phyloP scores from a whole-genome alignment of 2,329 filamentous ascomycete species.

The Metarhizium humberi region DNA sequence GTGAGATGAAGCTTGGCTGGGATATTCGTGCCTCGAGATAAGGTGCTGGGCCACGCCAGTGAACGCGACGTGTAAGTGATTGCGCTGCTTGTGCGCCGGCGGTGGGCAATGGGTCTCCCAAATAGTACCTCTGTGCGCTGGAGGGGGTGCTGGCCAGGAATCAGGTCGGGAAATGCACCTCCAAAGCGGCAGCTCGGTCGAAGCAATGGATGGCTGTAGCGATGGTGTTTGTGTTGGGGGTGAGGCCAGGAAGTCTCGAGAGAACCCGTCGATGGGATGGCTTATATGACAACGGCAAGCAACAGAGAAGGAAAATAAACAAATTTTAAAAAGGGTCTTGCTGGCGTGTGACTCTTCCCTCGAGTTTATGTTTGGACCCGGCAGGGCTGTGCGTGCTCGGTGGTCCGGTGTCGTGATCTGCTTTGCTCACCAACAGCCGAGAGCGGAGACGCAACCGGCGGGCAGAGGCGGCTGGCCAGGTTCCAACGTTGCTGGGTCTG shows the following conservation, averaged over 20 bases:
- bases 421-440: conserved; percentile 8
- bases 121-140: neutral
- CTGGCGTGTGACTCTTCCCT: conserved; percentile 5
- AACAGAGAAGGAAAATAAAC: neutral
- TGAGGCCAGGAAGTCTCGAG: neutral
- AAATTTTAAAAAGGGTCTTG: neutral
- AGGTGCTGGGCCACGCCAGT: neutral
- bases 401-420: conserved; percentile 5
- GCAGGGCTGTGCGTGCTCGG: conserved; percentile 4
- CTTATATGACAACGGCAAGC: neutral
- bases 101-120: conserved; percentile 1
- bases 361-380: neutral
- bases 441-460: conserved; percentile 10
- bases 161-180: neutral
- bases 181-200: neutral
- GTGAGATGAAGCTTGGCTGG: neutral
- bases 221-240: neutral
- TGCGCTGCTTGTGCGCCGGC: neutral
- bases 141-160: conserved; percentile 1
- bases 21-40: neutral
- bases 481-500: neutral
- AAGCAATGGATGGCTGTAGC: neutral
- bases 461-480: neutral
- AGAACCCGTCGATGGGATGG: neutral
- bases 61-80: conserved; percentile 1